Evolutionary conservation across 768 basidiomycete genomes (phyloP).

Genomic region (Tricholoma saponaceum): DNA sequence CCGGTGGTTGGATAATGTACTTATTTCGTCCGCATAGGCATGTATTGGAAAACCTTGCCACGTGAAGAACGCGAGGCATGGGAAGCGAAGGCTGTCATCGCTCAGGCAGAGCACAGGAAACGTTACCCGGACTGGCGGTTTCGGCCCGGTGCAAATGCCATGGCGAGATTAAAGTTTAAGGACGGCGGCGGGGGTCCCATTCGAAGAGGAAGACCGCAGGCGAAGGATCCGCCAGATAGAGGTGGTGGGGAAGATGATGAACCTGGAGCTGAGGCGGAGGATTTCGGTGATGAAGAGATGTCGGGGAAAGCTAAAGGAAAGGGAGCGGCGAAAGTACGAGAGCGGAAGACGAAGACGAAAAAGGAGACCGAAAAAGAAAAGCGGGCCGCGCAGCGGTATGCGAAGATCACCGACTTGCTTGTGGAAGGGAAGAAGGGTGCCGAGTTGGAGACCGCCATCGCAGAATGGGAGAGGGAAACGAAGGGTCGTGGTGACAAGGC

Average conservation of each 20-base stretch:
- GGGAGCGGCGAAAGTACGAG: slow-evolving; percentile 36
- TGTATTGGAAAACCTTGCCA: slow-evolving; percentile 71
- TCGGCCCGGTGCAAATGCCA: slow-evolving; percentile 52
- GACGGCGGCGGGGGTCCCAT: slow-evolving; percentile 14
- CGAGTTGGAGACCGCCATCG: slow-evolving; percentile 58
- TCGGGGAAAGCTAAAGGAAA: slow-evolving; percentile 1
- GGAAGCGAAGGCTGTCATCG: slow-evolving; percentile 70
- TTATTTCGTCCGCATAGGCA: slow-evolving; percentile 37
- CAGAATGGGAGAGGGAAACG: slow-evolving; percentile 48
- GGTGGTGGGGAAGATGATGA: slow-evolving; percentile 25
- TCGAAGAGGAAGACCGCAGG: slow-evolving; percentile 8
- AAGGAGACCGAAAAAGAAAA: slow-evolving; percentile 12
- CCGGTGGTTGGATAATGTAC: background rate
- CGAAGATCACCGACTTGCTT: slow-evolving; percentile 64
- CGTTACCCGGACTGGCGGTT: slow-evolving; percentile 84
- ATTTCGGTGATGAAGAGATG: background rate
- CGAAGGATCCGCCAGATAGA: slow-evolving; percentile 25
- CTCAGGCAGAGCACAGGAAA: slow-evolving; percentile 69
- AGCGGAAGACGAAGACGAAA: slow-evolving; percentile 18
- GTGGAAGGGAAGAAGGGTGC: slow-evolving; percentile 63
- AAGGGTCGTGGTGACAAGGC: background rate
- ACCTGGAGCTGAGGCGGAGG: slow-evolving; percentile 6
- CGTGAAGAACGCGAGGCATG: slow-evolving; percentile 65
- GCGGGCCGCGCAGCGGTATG: slow-evolving; percentile 36
- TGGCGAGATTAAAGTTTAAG: slow-evolving; percentile 34